Conservation (phyloP, 306 rosid genomes). For the Quercus dentata region DNA sequence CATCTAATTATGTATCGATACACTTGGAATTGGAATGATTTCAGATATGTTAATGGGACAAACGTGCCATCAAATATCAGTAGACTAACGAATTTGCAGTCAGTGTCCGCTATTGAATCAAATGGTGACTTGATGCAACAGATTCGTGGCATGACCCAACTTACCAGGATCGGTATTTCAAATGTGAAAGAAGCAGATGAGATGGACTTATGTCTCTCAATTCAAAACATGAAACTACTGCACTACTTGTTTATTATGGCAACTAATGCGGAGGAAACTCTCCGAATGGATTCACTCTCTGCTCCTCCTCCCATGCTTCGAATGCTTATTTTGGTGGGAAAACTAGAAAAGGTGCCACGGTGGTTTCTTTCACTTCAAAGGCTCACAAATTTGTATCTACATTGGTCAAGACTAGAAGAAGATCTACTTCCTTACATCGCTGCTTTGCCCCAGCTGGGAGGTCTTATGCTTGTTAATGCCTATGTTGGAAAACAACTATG, state of each 20-base stretch:
- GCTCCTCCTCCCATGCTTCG: conserved; percentile 1
- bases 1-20: neutral
- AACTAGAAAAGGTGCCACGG: neutral
- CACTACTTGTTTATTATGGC: neutral
- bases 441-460: neutral
- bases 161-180: neutral
- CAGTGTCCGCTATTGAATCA: neutral
- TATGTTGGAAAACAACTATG: neutral
- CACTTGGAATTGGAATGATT: fast-evolving
- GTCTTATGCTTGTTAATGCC: fast-evolving
- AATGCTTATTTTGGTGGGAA: neutral
- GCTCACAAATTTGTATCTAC: neutral
- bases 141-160: neutral
- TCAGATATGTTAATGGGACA: neutral
- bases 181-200: neutral
- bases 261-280: neutral
- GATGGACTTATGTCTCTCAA: neutral
- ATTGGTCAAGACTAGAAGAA: neutral
- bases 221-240: conserved; percentile 4
- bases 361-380: neutral
- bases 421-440: neutral
- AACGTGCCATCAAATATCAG: too few relatives aligned
- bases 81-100: too few relatives aligned
- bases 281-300: neutral
- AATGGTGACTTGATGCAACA: neutral